These are phyloP conservation scores for Raffaelea deltoideospora DNA, from an alignment of 2,329 filamentous ascomycete genomes.

Conservation along the genomic window DNA sequence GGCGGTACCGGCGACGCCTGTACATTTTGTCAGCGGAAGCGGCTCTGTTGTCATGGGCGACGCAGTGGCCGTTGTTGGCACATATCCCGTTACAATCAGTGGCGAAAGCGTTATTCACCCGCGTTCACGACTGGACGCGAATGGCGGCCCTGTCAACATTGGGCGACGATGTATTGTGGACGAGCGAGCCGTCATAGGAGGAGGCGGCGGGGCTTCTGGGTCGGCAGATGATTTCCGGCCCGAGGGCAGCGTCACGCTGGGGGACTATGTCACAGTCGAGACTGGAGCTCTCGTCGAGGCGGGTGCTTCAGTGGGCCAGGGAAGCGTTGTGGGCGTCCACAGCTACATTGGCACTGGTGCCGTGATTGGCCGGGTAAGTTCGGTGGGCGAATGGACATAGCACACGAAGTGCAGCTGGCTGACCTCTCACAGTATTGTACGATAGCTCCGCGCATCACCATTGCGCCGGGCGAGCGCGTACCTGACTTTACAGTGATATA, in stretches of 20 bases:
- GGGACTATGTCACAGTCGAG: slow-evolving; percentile 48
- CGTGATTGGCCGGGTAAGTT: slow-evolving; percentile 45
- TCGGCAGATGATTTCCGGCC: slow-evolving; percentile 7
- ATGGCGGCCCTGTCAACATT: slow-evolving; percentile 62
- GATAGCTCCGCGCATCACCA: slow-evolving; percentile 46
- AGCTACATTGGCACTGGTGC: slow-evolving; percentile 44
- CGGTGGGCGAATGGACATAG: background rate
- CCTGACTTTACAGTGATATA: slow-evolving; percentile 57
- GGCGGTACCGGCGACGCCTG: slow-evolving; percentile 40
- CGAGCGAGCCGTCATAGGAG: slow-evolving; percentile 48
- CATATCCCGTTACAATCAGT: slow-evolving; percentile 63
- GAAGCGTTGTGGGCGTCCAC: slow-evolving; percentile 43
- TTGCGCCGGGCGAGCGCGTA: slow-evolving; percentile 41
- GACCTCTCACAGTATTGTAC: slow-evolving; percentile 43
- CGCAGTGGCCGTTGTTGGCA: slow-evolving; percentile 49
- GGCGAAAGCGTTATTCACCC: slow-evolving; percentile 76
- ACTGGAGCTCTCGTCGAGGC: slow-evolving; percentile 45
- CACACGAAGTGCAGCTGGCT: background rate
- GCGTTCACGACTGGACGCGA: slow-evolving; percentile 63
- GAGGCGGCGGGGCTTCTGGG: slow-evolving; percentile 9
- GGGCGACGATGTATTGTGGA: slow-evolving; percentile 71
- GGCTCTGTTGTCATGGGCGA: slow-evolving; percentile 42
- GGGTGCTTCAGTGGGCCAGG: slow-evolving; percentile 45
- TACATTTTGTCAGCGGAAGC: slow-evolving; percentile 28
- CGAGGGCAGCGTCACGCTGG: slow-evolving; percentile 37